Evolutionary conservation across 1,284 basidiomycete genomes (phyloP).

Genomic region (Malassezia obtusa): DNA sequence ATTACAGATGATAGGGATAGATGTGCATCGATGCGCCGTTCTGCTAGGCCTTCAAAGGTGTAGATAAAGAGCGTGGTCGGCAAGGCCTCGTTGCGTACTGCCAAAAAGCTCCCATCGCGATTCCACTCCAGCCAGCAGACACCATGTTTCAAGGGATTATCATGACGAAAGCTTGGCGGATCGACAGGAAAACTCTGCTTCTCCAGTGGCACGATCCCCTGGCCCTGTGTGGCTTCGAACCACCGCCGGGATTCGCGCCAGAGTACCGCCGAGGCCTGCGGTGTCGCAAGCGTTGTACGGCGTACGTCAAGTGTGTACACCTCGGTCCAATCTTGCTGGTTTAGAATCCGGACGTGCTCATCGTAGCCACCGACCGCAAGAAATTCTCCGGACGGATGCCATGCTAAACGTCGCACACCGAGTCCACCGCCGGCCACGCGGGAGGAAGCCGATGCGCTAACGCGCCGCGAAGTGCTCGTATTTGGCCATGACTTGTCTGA

Average conservation of each 20-base stretch:
- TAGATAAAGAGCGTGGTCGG: conserved; percentile 53
- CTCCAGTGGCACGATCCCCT: conserved; percentile 33
- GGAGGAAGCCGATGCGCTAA: background rate
- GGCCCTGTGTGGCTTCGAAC: conserved; percentile 38
- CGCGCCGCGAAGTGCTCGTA: background rate
- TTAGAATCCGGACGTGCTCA: conserved; percentile 34
- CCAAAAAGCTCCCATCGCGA: conserved; percentile 26
- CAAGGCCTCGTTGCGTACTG: conserved; percentile 49
- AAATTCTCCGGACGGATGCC: conserved; percentile 43
- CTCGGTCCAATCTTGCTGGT: conserved; percentile 20
- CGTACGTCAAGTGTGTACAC: conserved; percentile 6
- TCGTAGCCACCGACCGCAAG: conserved; percentile 47
- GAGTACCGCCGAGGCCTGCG: conserved; percentile 12
- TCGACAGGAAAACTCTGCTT: background rate
- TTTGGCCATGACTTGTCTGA: background rate
- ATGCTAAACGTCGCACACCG: conserved; percentile 41
- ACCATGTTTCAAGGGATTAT: conserved; percentile 6
- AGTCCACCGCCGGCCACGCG: conserved; percentile 29
- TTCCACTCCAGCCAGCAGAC: background rate
- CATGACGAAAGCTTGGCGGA: background rate
- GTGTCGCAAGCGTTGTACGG: conserved; percentile 15
- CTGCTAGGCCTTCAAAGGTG: conserved; percentile 50
- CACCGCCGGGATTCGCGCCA: conserved; percentile 41
- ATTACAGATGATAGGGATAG: conserved; percentile 57
- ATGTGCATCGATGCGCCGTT: background rate